Base-by-base conservation (phyloP, 2,329 filamentous ascomycete genomes). In the Ophiocordyceps camponoti-leonardi region DNA sequence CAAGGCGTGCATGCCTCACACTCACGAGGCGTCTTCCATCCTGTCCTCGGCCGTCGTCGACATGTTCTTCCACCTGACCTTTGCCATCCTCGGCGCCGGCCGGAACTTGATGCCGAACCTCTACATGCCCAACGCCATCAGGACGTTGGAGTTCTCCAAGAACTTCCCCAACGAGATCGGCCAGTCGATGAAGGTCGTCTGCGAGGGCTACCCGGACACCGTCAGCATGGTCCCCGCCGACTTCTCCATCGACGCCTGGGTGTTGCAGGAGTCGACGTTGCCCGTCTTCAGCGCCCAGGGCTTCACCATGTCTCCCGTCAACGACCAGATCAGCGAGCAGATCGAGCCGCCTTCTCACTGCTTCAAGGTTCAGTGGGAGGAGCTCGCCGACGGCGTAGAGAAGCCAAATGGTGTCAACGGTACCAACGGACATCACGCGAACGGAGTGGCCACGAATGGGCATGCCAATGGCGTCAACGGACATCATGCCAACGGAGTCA, bases 11-110 rank as follows among this genome's bases (percentile, higher is more conserved):
- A 73, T 74, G 71, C 69, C 68, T 1, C 58, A 63, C 48, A 51
- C 55, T 1, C 60, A 64, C 42, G 67, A 75, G 50, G 59, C 64
- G 3, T 49, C 60, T 0, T 63, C 67, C 19, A 60, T 67, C 44
- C 53, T 72, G 7, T 68, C 71, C 30, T 65, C 72, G 0, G 58
- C 66, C 1, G 62, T 70, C 43, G 52, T 73, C 3, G 71, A 75
- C 48, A 53, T 62, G 8, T 55, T 69, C 45, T 56, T 69, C 16
- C 67, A 70, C 47, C 54, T 64, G 7, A 54, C 58, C 0, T 62
- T 66, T 22, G 53, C 62, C 2, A 61, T 64, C 6, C 54, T 67
- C 2, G 63, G 63, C 2, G 61, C 60, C 6, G 60, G 60, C 0
- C 46, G 47, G 0, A 54, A 53, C 18, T 41, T 47, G 19, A 56